A percentile compares a stretch with the other conserved stretches of the same genome.
These are phyloP conservation scores for Handroanthus guayacan DNA, from an alignment of 257 asterid genomes.

Conservation along the genomic window DNA sequence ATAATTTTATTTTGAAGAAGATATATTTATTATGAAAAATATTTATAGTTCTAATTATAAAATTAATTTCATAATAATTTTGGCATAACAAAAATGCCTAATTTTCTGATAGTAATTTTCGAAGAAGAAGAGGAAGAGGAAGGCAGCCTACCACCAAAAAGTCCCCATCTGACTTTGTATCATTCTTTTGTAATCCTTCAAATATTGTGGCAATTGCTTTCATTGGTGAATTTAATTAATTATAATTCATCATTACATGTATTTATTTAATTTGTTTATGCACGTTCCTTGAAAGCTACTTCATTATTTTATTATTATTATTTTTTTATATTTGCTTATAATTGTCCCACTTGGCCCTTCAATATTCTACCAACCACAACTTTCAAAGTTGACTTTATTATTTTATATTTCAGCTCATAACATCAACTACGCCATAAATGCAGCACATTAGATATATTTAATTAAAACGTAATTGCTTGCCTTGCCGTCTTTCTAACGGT, in stretches of 20 bases:
- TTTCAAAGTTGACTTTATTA: neutral
- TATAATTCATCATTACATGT: neutral
- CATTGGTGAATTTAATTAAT: neutral
- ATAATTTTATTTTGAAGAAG: no score
- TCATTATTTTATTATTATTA: neutral
- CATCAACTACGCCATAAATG: constrained; percentile 14
- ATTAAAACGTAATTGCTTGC: neutral
- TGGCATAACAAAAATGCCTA: no score
- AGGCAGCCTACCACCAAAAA: neutral
- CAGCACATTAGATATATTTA: neutral
- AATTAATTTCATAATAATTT: no score
- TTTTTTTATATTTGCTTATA: neutral
- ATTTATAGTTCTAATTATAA: no score
- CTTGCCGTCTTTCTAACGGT: neutral
- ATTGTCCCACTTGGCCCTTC: neutral
- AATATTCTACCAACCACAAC: neutral
- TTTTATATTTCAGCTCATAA: neutral
- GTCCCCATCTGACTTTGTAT: neutral
- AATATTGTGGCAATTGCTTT: neutral
- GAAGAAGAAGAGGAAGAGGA: neutral
- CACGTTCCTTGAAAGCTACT: neutral
- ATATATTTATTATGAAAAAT: no score
- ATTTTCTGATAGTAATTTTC: no score
- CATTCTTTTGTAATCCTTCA: neutral
- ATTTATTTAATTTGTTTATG: neutral